Evolutionary conservation across 495 filamentous ascomycete species (phyloP).

Genomic region (Annulohypoxylon nitens): DNA sequence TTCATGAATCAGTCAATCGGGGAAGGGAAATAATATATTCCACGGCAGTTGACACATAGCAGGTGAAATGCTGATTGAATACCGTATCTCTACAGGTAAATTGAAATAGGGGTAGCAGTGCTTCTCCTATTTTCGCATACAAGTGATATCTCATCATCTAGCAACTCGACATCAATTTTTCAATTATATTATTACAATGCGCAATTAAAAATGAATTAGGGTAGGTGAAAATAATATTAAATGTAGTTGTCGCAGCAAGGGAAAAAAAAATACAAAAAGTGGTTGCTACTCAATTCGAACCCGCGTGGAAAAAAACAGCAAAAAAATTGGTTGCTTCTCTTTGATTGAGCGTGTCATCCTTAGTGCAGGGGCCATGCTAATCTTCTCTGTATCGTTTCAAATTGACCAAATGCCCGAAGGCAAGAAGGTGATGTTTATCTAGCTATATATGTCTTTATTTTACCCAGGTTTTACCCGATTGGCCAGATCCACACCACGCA

Average conservation of each 20-base stretch:
- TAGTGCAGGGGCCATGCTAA: constrained; percentile 99
- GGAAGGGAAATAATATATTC: too few species aligned
- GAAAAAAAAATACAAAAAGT: not conserved
- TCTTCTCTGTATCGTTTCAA: constrained; percentile 63
- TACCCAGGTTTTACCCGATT: constrained; percentile 5
- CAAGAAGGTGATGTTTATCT: constrained; percentile 33
- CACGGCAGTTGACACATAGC: too few species aligned
- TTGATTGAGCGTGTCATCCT: constrained; percentile 99
- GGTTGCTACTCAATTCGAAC: not conserved
- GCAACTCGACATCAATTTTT: too few species aligned
- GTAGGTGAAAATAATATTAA: too few species aligned
- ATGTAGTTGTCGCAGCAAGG: not conserved
- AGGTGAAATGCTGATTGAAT: too few species aligned
- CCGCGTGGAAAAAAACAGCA: constrained; percentile 24
- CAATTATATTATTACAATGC: not conserved
- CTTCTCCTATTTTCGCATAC: not conserved
- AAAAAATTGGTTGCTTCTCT: constrained; percentile 94
- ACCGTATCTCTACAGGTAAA: not conserved
- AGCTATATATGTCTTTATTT: not conserved
- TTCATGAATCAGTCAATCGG: too few species aligned
- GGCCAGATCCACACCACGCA: not conserved
- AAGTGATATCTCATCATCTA: not conserved
- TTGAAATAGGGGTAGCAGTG: not conserved
- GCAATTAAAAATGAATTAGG: not conserved
- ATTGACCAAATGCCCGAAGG: constrained; percentile 88